Evolutionary conservation across 352 stramenopile genomes (phyloP).

Genomic region (Pythium biforme): DNA sequence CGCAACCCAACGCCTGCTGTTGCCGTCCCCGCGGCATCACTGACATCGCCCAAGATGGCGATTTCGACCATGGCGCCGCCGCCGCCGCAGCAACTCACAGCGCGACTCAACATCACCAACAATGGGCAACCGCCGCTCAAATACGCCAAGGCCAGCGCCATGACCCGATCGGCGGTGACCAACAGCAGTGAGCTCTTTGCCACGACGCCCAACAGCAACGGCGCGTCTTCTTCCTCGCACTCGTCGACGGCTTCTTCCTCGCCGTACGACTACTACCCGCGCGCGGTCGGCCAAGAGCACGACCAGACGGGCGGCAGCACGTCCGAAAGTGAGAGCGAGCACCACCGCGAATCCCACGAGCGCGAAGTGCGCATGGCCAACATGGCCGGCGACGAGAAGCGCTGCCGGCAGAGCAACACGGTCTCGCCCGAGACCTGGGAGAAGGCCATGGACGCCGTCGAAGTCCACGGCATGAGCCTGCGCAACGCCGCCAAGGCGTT

Average conservation of each 20-base stretch:
- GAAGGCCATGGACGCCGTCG: constrained; percentile 63
- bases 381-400: constrained; percentile 23
- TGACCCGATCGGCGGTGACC: background rate
- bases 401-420: constrained; percentile 51
- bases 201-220: constrained; percentile 12
- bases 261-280: constrained; percentile 18
- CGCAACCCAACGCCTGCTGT: background rate
- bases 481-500: constrained; percentile 57
- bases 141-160: constrained; percentile 5
- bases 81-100: background rate
- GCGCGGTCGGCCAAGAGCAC: constrained; percentile 27
- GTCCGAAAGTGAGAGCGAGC: constrained; percentile 23
- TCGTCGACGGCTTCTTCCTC: constrained; percentile 14
- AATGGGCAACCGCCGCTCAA: background rate
- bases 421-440: constrained; percentile 67
- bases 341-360: constrained; percentile 21
- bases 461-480: constrained; percentile 68
- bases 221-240: background rate
- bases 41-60: background rate
- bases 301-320: constrained; percentile 16
- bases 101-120: background rate
- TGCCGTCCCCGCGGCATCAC: too few relatives aligned
- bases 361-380: constrained; percentile 8
- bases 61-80: background rate
- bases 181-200: background rate